Evolutionary conservation across 2,329 filamentous ascomycete genomes (phyloP), one percentile per base, ranked within the genome.

Genomic region (Pyrenophora tritici-repentis): DNA sequence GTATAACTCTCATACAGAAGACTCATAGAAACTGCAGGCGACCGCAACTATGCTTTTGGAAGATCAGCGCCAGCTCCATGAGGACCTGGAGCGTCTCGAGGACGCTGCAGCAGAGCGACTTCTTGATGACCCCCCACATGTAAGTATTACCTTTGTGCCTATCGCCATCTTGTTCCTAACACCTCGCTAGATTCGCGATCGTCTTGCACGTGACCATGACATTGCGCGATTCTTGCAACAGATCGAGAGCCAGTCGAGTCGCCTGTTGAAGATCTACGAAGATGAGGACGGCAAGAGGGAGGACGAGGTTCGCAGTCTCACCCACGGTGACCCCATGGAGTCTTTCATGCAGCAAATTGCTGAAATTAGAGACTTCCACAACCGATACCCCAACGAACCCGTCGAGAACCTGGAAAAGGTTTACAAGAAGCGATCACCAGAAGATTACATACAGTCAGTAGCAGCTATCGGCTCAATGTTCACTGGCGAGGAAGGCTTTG

Each of bases 41-140:
- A 58, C 48, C 44, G 56, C 57, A 60, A 71, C 36, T 32, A 86
- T 97, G 91, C 79, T 96, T 62, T 78, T 97, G 58, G 95, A 99
- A 80, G 92, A 97, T 65, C 89, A 97, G 77, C 85, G 94, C 65
- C 91, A 90, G 68, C 85, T 97, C 65, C 92, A 97, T 66, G 94
- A 99, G 83, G 94, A 99, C 76, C 79, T 99, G 42, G 94, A 99
- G 81, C 87, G 94, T 58, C 83, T 99, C 53, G 94, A 99, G 77
- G 91, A 96, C 74, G 94, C 90, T 46, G 88, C 97, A 66, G 88
- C 90, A 47, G 92, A 97, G 77, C 89, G 92, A 67, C 85, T 95
- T 54, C 82, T 86, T 56, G 91, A 97, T 61, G 91, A 97, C 59
- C 92, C 93, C 38, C 90, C 88, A 75, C 89, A 93, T 74, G 90